Conservation (phyloP, 169 alveolate species). For the Plasmodium gonderi region DNA sequence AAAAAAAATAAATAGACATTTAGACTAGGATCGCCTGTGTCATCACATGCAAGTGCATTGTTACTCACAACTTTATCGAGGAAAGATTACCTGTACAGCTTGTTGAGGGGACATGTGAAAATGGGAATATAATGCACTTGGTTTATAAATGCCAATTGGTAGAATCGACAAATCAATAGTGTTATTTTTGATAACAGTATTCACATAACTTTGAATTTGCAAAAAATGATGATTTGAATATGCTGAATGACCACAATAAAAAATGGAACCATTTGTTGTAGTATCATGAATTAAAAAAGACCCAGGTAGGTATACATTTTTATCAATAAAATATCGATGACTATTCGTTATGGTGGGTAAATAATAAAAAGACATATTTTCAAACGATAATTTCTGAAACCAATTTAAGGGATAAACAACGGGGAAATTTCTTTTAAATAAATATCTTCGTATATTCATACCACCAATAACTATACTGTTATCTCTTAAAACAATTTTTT, state of each 20-base stretch:
- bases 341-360: slow-evolving; percentile 70
- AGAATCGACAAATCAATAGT: slow-evolving; percentile 48
- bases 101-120: slow-evolving; percentile 73
- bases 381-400: slow-evolving; percentile 62
- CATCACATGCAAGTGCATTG: too few relatives aligned
- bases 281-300: slow-evolving; percentile 65
- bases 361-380: slow-evolving; percentile 61
- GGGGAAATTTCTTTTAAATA: slow-evolving; percentile 60
- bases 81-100: slow-evolving; percentile 28
- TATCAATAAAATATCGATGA: slow-evolving; percentile 46
- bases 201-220: slow-evolving; percentile 58
- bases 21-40: too few relatives aligned
- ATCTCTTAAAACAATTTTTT: slow-evolving; percentile 68
- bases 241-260: slow-evolving; percentile 74
- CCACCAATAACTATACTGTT: slow-evolving; percentile 69
- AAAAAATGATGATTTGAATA: slow-evolving; percentile 69
- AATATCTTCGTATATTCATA: slow-evolving; percentile 70
- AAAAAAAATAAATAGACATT: background rate
- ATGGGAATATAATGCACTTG: slow-evolving; percentile 24
- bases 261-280: slow-evolving; percentile 27
- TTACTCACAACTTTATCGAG: too few relatives aligned
- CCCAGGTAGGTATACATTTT: slow-evolving; percentile 73
- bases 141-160: slow-evolving; percentile 74
- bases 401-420: slow-evolving; percentile 74
- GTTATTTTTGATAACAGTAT: slow-evolving; percentile 6